Percentiles rank a stretch among this genome's conserved stretches.
These are phyloP conservation scores for Pseudogymnoascus sp. DNA, from an alignment of 2,329 filamentous ascomycete genomes.

Conservation along the genomic window DNA sequence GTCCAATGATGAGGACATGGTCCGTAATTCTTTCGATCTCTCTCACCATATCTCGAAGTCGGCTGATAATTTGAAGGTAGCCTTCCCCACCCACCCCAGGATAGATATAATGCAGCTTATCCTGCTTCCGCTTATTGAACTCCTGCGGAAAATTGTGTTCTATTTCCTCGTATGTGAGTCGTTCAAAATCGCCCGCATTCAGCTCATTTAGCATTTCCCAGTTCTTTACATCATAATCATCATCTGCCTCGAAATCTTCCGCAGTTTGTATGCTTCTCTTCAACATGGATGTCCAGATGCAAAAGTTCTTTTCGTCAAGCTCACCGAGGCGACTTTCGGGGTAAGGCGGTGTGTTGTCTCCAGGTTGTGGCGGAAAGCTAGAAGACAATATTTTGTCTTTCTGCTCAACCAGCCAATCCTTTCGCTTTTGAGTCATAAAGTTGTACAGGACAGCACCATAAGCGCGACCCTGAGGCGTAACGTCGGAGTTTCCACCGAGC, in stretches of 20 bases:
- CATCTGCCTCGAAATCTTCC: constrained; percentile 80
- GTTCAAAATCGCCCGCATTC: constrained; percentile 87
- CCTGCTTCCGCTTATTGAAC: constrained; percentile 66
- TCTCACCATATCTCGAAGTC: constrained; percentile 87
- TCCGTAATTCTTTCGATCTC: constrained; percentile 97
- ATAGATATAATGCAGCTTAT: constrained; percentile 96
- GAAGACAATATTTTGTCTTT: constrained; percentile 67
- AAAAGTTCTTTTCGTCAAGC: constrained; percentile 79
- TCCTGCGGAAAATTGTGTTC: constrained; percentile 70
- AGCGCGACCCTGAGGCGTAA: constrained; percentile 70
- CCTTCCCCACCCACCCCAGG: constrained; percentile 92
- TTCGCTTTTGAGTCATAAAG: constrained; percentile 76
- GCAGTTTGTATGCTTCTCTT: constrained; percentile 82
- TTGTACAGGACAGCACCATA: constrained; percentile 74
- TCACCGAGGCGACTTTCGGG: constrained; percentile 64
- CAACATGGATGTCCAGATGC: constrained; percentile 97
- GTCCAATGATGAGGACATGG: constrained; percentile 84
- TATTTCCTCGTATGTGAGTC: constrained; percentile 90
- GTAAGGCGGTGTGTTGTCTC: constrained; percentile 90
- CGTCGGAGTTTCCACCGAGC: constrained; percentile 80
- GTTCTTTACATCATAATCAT: constrained; percentile 92
- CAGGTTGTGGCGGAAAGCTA: constrained; percentile 81
- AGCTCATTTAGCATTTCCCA: constrained; percentile 98
- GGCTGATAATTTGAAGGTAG: constrained; percentile 94
- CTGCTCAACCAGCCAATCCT: constrained; percentile 76